phyloP scores from a whole-genome alignment of 495 filamentous ascomycete genomes.

The Podospora conica region DNA sequence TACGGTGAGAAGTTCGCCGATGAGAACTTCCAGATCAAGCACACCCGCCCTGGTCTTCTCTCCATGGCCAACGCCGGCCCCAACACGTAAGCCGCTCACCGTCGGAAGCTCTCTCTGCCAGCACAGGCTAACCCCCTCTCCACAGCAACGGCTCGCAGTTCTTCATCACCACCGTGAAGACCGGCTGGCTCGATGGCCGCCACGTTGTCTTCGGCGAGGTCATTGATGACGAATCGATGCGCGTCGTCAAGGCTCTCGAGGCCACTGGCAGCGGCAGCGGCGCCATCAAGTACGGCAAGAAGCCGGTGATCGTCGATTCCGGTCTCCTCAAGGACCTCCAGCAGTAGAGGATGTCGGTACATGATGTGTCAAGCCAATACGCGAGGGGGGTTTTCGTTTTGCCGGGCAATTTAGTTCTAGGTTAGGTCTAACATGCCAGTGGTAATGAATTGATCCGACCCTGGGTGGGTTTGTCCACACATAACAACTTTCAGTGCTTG shows the following conservation, averaged over 20 bases:
- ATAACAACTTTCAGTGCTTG: background rate
- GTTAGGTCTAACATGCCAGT: background rate
- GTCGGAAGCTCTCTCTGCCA: background rate
- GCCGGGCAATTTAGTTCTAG: background rate
- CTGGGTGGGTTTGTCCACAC: background rate
- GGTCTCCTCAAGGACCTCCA: constrained; percentile 44
- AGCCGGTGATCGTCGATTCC: constrained; percentile 59
- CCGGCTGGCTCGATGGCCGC: constrained; percentile 68
- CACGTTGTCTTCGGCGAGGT: constrained; percentile 83
- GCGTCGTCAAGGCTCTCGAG: constrained; percentile 68
- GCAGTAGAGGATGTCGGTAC: background rate
- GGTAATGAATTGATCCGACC: background rate
- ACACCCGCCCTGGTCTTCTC: constrained; percentile 57
- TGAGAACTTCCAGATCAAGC: constrained; percentile 68
- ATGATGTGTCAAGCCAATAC: background rate
- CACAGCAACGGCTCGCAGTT: constrained; percentile 70
- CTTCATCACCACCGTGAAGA: constrained; percentile 69
- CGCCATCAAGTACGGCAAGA: constrained; percentile 53
- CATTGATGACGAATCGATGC: constrained; percentile 54
- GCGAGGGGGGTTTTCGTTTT: background rate
- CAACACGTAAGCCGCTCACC: constrained; percentile 62
- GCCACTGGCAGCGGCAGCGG: constrained; percentile 58
- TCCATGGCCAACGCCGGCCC: constrained; percentile 81
- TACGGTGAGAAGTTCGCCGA: constrained; percentile 81
- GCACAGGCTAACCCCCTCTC: background rate